phyloP scores from a whole-genome alignment of 2,329 filamentous ascomycete species.

The Aspergillus sp. region DNA sequence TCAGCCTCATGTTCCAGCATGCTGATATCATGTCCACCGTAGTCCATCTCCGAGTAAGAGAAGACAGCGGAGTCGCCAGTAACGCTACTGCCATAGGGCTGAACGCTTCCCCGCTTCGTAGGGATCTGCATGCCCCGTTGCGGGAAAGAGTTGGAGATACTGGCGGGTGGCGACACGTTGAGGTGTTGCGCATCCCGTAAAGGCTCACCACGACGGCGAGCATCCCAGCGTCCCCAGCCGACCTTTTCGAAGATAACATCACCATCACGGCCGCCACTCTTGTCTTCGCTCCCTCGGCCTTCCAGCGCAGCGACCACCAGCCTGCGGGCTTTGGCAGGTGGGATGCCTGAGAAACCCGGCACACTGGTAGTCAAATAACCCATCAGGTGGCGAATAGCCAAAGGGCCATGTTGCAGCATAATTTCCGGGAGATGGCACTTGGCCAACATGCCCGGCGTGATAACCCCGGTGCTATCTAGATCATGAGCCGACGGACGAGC shows the following conservation, averaged over 20 bases:
- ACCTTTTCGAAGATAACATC: slow-evolving; percentile 81
- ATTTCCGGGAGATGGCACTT: slow-evolving; percentile 90
- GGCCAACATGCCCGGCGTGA: slow-evolving; percentile 81
- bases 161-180: slow-evolving; percentile 53
- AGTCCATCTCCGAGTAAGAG: slow-evolving; percentile 67
- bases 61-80: slow-evolving; percentile 73
- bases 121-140: slow-evolving; percentile 53
- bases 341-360: slow-evolving; percentile 86
- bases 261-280: slow-evolving; percentile 56
- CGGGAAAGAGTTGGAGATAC: slow-evolving; percentile 49
- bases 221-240: slow-evolving; percentile 96
- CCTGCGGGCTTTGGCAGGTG: slow-evolving; percentile 84
- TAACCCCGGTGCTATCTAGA: slow-evolving; percentile 74
- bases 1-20: slow-evolving; percentile 86
- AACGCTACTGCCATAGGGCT: slow-evolving; percentile 61
- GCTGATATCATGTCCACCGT: slow-evolving; percentile 60
- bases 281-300: slow-evolving; percentile 64
- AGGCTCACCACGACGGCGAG: slow-evolving; percentile 68
- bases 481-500: slow-evolving; percentile 50
- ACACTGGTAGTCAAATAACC: slow-evolving; percentile 90
- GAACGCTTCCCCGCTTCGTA: slow-evolving; percentile 35
- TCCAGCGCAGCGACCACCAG: slow-evolving; percentile 91
- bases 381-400: slow-evolving; percentile 95
- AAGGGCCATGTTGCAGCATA: slow-evolving; percentile 81
- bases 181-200: slow-evolving; percentile 31